phyloP scores from a whole-genome alignment of 208 protist genomes.

The Tritrichomonas musculus region DNA sequence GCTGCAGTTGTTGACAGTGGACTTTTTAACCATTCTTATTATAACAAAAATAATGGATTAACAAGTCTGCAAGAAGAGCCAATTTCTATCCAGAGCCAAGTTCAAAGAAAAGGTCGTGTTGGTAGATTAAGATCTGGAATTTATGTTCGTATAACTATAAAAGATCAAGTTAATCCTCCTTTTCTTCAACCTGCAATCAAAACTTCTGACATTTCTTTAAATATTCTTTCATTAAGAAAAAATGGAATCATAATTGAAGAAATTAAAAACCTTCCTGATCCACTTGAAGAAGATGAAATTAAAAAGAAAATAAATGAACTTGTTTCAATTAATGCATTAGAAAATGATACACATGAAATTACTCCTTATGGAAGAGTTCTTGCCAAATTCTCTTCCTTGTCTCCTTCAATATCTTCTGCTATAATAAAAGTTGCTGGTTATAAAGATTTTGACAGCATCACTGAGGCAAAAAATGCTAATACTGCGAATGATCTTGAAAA shows the following conservation, averaged over 20 bases:
- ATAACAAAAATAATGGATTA: not conserved
- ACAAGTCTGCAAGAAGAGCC: not conserved
- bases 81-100: not conserved
- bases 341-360: not conserved
- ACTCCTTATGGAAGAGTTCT: not conserved
- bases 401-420: not conserved
- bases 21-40: not conserved
- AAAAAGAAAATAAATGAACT: not conserved
- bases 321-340: not conserved
- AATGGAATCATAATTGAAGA: not conserved
- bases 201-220: not conserved
- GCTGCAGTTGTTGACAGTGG: not conserved
- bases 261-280: not conserved
- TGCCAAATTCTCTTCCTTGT: not conserved
- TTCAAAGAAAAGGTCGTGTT: not conserved
- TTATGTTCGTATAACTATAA: not conserved
- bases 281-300: not conserved
- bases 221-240: not conserved
- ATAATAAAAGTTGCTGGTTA: not conserved
- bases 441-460: too few relatives aligned
- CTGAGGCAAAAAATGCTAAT: not conserved
- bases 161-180: too few relatives aligned
- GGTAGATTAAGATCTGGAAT: not conserved
- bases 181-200: not conserved
- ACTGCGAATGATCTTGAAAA: not conserved